Evolutionary conservation across 495 filamentous ascomycete genomes (phyloP).

Genomic region (Cladorrhinum samala): DNA sequence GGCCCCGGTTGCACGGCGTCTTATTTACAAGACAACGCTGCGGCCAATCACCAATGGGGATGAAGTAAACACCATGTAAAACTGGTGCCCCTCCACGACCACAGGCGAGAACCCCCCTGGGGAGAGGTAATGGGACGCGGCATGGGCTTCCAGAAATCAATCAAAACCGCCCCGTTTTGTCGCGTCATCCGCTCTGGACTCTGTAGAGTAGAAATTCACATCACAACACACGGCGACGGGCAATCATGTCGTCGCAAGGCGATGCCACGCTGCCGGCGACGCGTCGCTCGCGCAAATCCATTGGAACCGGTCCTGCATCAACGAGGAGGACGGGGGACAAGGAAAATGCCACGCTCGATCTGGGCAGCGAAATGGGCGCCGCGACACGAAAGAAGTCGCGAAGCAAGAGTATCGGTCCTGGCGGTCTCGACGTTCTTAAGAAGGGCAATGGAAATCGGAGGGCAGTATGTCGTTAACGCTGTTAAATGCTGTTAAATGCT

Average conservation of each 20-base stretch:
- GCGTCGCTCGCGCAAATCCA: slow-evolving; percentile 69
- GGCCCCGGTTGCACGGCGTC: too few species aligned
- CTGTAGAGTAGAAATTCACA: not conserved
- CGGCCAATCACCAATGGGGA: not conserved
- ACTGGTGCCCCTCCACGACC: not conserved
- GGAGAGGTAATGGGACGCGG: too few species aligned
- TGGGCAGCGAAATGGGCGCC: slow-evolving; percentile 38
- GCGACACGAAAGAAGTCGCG: slow-evolving; percentile 70
- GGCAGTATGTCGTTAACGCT: slow-evolving; percentile 50
- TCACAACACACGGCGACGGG: not conserved
- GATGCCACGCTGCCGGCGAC: slow-evolving; percentile 46
- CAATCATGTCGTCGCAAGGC: slow-evolving; percentile 38
- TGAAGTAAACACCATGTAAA: not conserved
- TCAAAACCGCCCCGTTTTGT: not conserved
- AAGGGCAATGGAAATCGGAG: slow-evolving; percentile 72
- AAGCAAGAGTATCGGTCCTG: slow-evolving; percentile 93
- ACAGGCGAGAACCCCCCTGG: not conserved
- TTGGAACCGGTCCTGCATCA: slow-evolving; percentile 59
- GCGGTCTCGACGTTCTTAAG: slow-evolving; percentile 76
- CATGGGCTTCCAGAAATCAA: slow-evolving; percentile 4
- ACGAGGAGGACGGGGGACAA: slow-evolving; percentile 50
- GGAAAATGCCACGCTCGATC: slow-evolving; percentile 66
- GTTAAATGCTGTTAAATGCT: not conserved
- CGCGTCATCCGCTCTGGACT: slow-evolving; percentile 2
- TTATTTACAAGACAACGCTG: not conserved